Percentiles rank a stretch among this genome's conserved stretches.
Conservation (phyloP, 192 early-diverging fungal genomes). For the Radiomyces spectabilis region DNA sequence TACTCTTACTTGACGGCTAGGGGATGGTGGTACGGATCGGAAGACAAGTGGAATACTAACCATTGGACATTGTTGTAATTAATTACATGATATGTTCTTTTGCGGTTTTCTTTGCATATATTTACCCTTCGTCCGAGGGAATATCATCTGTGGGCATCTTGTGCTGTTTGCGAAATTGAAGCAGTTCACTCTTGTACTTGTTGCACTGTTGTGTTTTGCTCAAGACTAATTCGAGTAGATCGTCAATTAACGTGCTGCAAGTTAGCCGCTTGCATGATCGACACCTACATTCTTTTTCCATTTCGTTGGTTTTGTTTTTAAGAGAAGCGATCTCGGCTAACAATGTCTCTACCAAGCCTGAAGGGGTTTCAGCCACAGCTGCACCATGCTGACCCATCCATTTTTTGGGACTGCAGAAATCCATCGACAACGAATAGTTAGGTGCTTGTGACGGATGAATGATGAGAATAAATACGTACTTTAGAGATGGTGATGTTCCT, state of each 20-base stretch:
- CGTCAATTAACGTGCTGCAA: too few relatives aligned
- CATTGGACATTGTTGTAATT: too few relatives aligned
- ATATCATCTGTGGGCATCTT: conserved; percentile 17
- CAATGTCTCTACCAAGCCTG: conserved; percentile 18
- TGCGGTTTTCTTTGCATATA: background rate
- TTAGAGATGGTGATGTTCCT: conserved; percentile 14
- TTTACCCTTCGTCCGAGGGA: conserved; percentile 19
- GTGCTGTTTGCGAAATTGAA: conserved; percentile 17
- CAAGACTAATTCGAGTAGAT: conserved; percentile 3
- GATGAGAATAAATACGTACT: background rate
- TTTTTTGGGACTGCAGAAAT: conserved; percentile 15
- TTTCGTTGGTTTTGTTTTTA: conserved; percentile 18
- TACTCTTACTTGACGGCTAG: conserved; percentile 17
- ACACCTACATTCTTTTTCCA: conserved; percentile 33
- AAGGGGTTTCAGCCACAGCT: background rate
- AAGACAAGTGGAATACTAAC: conserved; percentile 21
- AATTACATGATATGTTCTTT: too few relatives aligned
- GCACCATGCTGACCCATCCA: conserved; percentile 11
- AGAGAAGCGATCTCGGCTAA: conserved; percentile 16
- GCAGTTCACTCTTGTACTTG: conserved; percentile 16
- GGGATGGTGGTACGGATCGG: conserved; percentile 20
- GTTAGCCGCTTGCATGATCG: background rate
- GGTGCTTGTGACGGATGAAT: background rate
- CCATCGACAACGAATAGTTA: too few relatives aligned
- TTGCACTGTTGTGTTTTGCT: conserved; percentile 15